These are phyloP conservation scores for Hemisphaericaspora xylofermentans DNA, from an alignment of 1,139 yeast genomes.

Conservation along the genomic window DNA sequence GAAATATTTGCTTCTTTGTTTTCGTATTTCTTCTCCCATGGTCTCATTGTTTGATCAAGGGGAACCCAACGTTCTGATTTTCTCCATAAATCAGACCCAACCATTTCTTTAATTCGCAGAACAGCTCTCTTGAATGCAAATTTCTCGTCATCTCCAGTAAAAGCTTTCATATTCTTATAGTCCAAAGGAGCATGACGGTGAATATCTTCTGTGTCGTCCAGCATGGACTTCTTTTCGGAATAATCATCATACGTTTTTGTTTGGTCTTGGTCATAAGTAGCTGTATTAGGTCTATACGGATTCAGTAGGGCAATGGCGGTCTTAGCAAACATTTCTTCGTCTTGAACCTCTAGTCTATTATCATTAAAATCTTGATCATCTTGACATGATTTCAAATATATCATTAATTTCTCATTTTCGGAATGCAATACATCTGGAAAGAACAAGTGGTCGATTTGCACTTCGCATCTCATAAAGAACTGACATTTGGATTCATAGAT, in stretches of 20 bases:
- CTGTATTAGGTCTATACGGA: constrained; percentile 70
- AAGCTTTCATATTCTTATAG: constrained; percentile 52
- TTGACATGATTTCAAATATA: constrained; percentile 14
- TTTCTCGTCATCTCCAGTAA: constrained; percentile 77
- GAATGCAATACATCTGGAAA: constrained; percentile 49
- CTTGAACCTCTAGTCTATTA: constrained; percentile 48
- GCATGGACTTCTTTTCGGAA: not conserved
- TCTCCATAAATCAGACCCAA: constrained; percentile 56
- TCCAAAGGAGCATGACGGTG: constrained; percentile 19
- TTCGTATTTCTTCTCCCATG: constrained; percentile 49
- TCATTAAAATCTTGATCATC: constrained; percentile 15
- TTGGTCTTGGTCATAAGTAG: constrained; percentile 53
- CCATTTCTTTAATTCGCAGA: constrained; percentile 68
- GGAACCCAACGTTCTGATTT: constrained; percentile 52
- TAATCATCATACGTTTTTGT: constrained; percentile 38
- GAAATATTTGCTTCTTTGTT: not conserved
- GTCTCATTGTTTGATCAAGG: constrained; percentile 50
- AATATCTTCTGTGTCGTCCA: constrained; percentile 6
- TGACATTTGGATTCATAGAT: constrained; percentile 67
- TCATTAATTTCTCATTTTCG: constrained; percentile 17
- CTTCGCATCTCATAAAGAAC: constrained; percentile 51
- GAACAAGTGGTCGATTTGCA: constrained; percentile 50
- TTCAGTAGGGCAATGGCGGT: constrained; percentile 58
- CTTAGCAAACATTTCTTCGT: constrained; percentile 68
- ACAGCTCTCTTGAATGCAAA: constrained; percentile 76